A percentile compares a stretch with the other conserved stretches of the same genome.
Evolutionary conservation across 2,329 filamentous ascomycete species (phyloP).

Genomic region (Periglandula ipomoeae): DNA sequence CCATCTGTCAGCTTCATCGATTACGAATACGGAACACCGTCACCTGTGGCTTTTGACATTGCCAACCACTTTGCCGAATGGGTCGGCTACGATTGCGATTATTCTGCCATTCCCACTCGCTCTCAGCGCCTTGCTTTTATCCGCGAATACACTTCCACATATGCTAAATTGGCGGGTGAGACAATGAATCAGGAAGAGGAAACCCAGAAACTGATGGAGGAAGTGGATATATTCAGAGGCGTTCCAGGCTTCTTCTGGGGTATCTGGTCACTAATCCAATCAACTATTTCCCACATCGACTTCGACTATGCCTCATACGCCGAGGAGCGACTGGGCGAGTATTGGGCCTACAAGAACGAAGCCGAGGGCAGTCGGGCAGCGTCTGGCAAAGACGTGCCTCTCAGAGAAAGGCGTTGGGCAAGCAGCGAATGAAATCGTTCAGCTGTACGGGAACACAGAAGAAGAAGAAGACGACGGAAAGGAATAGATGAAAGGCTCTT

Average conservation of each 20-base stretch:
- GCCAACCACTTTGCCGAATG: constrained; percentile 98
- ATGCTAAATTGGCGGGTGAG: constrained; percentile 45
- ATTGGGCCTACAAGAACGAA: constrained; percentile 84
- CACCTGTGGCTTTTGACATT: constrained; percentile 90
- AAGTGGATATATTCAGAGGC: constrained; percentile 82
- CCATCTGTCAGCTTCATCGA: constrained; percentile 71
- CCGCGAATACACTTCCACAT: constrained; percentile 70
- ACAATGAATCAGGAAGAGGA: constrained; percentile 49
- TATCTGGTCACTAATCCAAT: constrained; percentile 92
- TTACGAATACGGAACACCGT: constrained; percentile 95
- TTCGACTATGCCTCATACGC: constrained; percentile 95
- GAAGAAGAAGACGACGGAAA: neutral
- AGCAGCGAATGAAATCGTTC: constrained; percentile 15
- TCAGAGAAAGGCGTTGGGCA: constrained; percentile 76
- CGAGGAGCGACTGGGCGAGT: constrained; percentile 77
- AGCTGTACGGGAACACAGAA: neutral
- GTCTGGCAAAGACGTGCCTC: constrained; percentile 50
- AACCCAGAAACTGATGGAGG: constrained; percentile 58
- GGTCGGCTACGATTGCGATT: constrained; percentile 95
- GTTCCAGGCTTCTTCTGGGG: constrained; percentile 88
- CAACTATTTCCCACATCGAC: constrained; percentile 87
- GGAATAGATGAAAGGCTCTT: neutral
- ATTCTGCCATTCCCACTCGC: constrained; percentile 68
- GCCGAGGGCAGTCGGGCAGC: constrained; percentile 49
- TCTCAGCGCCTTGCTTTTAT: constrained; percentile 73